Evolutionary conservation across 768 basidiomycete species (phyloP).

Genomic region (Psilocybe cyanescens): DNA sequence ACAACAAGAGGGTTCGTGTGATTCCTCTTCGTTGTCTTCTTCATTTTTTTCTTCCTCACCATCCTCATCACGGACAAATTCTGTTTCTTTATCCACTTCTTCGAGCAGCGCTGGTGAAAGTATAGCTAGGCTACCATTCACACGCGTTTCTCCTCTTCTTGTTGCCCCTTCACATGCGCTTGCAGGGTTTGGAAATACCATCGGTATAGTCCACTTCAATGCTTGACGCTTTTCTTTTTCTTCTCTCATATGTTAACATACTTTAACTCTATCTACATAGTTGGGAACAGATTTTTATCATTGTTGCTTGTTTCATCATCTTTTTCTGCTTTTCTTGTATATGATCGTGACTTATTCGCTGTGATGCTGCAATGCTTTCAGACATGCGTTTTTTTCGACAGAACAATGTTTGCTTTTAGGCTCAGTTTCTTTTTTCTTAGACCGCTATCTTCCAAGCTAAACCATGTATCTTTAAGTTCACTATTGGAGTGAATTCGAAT

Average conservation of each 20-base stretch:
- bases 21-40: conserved; percentile 24
- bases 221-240: conserved; percentile 13
- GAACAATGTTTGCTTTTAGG: not conserved
- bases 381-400: not conserved
- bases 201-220: conserved; percentile 57
- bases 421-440: not conserved
- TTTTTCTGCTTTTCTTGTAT: not conserved
- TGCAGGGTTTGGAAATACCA: conserved; percentile 81
- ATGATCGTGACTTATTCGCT: not conserved
- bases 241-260: not conserved
- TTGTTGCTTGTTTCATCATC: not conserved
- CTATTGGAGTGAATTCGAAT: not conserved
- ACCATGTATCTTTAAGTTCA: not conserved
- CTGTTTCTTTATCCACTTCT: conserved; percentile 25
- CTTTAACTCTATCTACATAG: not conserved
- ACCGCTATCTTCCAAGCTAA: not conserved
- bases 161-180: conserved; percentile 53
- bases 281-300: too few relatives aligned
- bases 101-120: conserved; percentile 26
- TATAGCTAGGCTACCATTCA: conserved; percentile 75
- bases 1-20: conserved; percentile 22
- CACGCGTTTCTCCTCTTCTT: conserved; percentile 68
- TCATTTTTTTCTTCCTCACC: conserved; percentile 12
- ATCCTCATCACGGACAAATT: conserved; percentile 26
- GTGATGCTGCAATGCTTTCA: not conserved